phyloP scores from a whole-genome alignment of 2,329 filamentous ascomycete species.

The Endothia cerciana region DNA sequence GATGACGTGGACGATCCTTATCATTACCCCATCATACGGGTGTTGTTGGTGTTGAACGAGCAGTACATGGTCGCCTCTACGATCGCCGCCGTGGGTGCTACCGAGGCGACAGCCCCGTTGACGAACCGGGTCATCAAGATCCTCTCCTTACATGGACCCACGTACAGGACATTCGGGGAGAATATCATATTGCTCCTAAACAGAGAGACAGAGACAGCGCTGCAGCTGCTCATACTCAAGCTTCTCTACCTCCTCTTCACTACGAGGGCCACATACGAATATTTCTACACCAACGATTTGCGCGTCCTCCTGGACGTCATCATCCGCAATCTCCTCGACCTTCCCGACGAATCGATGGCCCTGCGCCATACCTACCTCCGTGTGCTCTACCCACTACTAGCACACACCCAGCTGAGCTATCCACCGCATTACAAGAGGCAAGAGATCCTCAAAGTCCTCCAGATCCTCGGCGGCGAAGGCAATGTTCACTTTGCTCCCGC shows the following conservation, averaged over 20 bases:
- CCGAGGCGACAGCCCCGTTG: conserved; percentile 52
- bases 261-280: conserved; percentile 88
- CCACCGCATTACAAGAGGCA: conserved; percentile 90
- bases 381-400: conserved; percentile 86
- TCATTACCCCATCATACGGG: conserved; percentile 92
- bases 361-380: conserved; percentile 93
- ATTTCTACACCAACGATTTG: conserved; percentile 98
- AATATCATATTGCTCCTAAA: conserved; percentile 96
- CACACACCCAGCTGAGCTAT: conserved; percentile 86
- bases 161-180: conserved; percentile 93
- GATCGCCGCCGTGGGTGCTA: conserved; percentile 49
- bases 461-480: conserved; percentile 68
- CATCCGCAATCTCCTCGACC: conserved; percentile 92
- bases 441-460: conserved; percentile 78
- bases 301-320: conserved; percentile 94
- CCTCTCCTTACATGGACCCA: conserved; percentile 76
- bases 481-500: conserved; percentile 78
- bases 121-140: conserved; percentile 96
- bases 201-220: conserved; percentile 89
- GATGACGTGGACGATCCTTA: conserved; percentile 91
- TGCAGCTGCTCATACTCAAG: conserved; percentile 96
- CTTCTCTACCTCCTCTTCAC: conserved; percentile 94
- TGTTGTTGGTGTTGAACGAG: conserved; percentile 92
- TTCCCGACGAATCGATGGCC: conserved; percentile 78
- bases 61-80: conserved; percentile 89